Percentiles rank a stretch among this genome's conserved stretches.
phyloP scores from a whole-genome alignment of 140 eudicot species.

The Cichorium intybus region DNA sequence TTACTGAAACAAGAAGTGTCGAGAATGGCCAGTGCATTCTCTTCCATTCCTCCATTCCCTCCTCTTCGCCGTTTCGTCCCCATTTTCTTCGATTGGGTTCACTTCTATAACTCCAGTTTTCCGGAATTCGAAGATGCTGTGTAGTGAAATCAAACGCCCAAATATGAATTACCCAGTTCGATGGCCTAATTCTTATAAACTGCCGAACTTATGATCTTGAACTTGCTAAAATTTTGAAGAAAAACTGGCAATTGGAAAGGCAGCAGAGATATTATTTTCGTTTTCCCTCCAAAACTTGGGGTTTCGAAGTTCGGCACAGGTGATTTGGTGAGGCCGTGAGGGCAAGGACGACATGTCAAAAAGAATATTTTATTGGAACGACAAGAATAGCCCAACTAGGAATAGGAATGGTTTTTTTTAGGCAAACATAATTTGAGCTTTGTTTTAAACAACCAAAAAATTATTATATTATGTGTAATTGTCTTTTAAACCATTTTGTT shows the following conservation, averaged over 20 bases:
- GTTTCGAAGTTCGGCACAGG: neutral
- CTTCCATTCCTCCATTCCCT: constrained; percentile 57
- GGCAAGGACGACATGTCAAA: too few relatives aligned
- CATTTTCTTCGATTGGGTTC: constrained; percentile 31
- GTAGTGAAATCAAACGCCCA: neutral
- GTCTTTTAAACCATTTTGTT: too few relatives aligned
- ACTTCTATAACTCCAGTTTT: neutral
- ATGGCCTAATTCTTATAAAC: neutral
- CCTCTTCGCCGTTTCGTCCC: constrained; percentile 38
- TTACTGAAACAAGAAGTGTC: constrained; percentile 49
- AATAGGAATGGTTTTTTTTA: too few relatives aligned
- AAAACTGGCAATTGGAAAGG: neutral
- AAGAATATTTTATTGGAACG: too few relatives aligned
- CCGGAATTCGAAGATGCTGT: neutral
- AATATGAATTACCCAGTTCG: neutral
- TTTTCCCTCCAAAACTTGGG: constrained; percentile 26
- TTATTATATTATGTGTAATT: too few relatives aligned
- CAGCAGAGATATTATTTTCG: neutral
- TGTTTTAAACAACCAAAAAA: too few relatives aligned
- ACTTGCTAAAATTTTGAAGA: neutral
- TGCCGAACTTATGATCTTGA: neutral
- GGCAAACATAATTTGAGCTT: too few relatives aligned
- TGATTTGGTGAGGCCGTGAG: too few relatives aligned
- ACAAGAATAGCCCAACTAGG: too few relatives aligned
- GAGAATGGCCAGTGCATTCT: constrained; percentile 74